phyloP scores from a whole-genome alignment of 305 asterid species.

The Plantago coronopus region DNA sequence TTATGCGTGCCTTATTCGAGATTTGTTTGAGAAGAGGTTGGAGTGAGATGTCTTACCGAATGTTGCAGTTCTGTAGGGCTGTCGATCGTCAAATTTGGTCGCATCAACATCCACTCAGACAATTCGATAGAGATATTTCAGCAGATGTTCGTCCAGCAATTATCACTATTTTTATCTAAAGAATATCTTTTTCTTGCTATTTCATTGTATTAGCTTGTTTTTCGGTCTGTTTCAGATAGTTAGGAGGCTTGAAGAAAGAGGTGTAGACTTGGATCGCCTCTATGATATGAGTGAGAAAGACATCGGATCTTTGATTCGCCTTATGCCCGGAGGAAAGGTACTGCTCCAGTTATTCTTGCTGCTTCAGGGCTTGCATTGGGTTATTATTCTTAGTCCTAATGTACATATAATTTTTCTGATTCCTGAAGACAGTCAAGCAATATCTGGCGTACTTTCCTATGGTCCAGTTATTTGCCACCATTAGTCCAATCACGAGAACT shows the following conservation, averaged over 20 bases:
- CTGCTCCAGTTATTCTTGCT: constrained; percentile 25
- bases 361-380: constrained; percentile 17
- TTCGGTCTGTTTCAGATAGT: constrained; percentile 49
- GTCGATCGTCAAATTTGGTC: constrained; percentile 99
- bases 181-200: constrained; percentile 14
- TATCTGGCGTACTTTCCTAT: constrained; percentile 80
- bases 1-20: constrained; percentile 94
- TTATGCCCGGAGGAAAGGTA: constrained; percentile 98
- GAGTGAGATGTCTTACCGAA: constrained; percentile 89
- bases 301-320: constrained; percentile 91
- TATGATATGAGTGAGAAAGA: constrained; percentile 91
- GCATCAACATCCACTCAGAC: constrained; percentile 95
- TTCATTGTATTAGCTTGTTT: constrained; percentile 18
- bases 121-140: constrained; percentile 83
- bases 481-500: constrained; percentile 97
- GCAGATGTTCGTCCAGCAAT: constrained; percentile 48
- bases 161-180: constrained; percentile 16
- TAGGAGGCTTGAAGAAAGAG: constrained; percentile 93
- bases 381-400: constrained; percentile 15
- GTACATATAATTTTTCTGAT: constrained; percentile 22
- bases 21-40: constrained; percentile 92
- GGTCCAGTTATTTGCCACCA: constrained; percentile 80
- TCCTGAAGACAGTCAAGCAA: constrained; percentile 77
- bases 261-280: constrained; percentile 71
- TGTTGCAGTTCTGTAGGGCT: constrained; percentile 95